These are phyloP conservation scores for Barnettozyma sp. DNA, from an alignment of 805 yeast genomes.

Conservation along the genomic window DNA sequence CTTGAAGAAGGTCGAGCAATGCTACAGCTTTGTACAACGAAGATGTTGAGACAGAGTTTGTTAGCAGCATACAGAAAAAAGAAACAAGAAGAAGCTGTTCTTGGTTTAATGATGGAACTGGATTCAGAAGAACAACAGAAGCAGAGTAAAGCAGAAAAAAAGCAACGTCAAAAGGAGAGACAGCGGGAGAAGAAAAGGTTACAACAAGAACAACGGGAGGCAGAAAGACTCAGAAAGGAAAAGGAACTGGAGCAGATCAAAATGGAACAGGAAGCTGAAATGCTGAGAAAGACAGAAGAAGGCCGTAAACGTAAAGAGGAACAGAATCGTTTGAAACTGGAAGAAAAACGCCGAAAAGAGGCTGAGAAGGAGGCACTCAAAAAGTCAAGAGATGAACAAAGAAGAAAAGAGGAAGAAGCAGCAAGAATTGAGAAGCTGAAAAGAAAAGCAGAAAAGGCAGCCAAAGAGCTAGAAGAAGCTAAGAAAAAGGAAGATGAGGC, in stretches of 20 bases:
- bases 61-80: slow-evolving; percentile 72
- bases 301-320: slow-evolving; percentile 34
- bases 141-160: slow-evolving; percentile 60
- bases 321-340: slow-evolving; percentile 34
- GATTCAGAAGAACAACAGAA: slow-evolving; percentile 63
- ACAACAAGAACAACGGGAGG: slow-evolving; percentile 51
- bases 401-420: slow-evolving; percentile 33
- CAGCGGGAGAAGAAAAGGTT: slow-evolving; percentile 62
- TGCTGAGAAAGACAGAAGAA: slow-evolving; percentile 37
- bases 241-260: slow-evolving; percentile 34
- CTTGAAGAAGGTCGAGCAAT: slow-evolving; percentile 74
- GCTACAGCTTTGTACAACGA: slow-evolving; percentile 73
- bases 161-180: slow-evolving; percentile 49
- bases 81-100: slow-evolving; percentile 67
- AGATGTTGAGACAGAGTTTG: slow-evolving; percentile 66
- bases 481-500: slow-evolving; percentile 27
- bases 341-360: slow-evolving; percentile 30
- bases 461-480: slow-evolving; percentile 32
- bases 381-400: slow-evolving; percentile 24
- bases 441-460: slow-evolving; percentile 27
- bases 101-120: slow-evolving; percentile 55
- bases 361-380: slow-evolving; percentile 32
- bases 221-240: slow-evolving; percentile 40
- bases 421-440: slow-evolving; percentile 27
- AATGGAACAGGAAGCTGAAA: slow-evolving; percentile 30